Evolutionary conservation across 176 grass and related monocot species (phyloP).

Genomic region (Echinochloa phyllopogon): DNA sequence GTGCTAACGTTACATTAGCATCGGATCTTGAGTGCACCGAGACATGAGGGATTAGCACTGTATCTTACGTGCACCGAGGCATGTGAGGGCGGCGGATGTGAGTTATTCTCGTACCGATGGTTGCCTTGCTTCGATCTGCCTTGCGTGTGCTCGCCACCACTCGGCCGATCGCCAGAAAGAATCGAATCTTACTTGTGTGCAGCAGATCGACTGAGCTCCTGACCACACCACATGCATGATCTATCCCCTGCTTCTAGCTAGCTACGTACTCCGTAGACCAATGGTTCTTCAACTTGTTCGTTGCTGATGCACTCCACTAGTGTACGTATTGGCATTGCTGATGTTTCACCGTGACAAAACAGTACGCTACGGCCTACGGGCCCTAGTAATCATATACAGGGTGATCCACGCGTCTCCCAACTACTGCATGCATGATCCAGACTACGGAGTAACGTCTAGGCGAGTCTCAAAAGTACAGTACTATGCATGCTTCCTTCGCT

Average conservation of each 20-base stretch:
- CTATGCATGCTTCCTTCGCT: constrained; percentile 15
- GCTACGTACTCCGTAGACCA: background rate
- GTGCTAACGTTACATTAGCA: too few relatives aligned
- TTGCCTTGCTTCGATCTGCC: too few relatives aligned
- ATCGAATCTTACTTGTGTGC: constrained; percentile 21
- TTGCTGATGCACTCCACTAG: too few relatives aligned
- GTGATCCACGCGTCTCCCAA: constrained; percentile 11
- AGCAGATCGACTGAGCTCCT: background rate
- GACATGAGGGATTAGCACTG: too few relatives aligned
- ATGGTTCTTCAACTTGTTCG: background rate
- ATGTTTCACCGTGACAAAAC: constrained; percentile 22
- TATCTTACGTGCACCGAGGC: too few relatives aligned
- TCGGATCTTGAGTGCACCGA: too few relatives aligned
- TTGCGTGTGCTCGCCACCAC: background rate
- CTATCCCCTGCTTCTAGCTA: constrained; percentile 1
- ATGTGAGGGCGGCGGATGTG: too few relatives aligned
- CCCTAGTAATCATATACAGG: background rate
- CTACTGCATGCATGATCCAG: constrained; percentile 40
- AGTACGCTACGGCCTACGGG: background rate
- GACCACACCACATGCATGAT: constrained; percentile 32
- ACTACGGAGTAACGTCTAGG: constrained; percentile 30
- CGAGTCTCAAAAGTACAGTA: constrained; percentile 28
- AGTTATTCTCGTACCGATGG: too few relatives aligned
- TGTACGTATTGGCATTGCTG: background rate
- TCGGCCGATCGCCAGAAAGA: constrained; percentile 17